phyloP scores from a whole-genome alignment of 1,284 basidiomycete genomes.

The Malassezia vespertilionis region DNA sequence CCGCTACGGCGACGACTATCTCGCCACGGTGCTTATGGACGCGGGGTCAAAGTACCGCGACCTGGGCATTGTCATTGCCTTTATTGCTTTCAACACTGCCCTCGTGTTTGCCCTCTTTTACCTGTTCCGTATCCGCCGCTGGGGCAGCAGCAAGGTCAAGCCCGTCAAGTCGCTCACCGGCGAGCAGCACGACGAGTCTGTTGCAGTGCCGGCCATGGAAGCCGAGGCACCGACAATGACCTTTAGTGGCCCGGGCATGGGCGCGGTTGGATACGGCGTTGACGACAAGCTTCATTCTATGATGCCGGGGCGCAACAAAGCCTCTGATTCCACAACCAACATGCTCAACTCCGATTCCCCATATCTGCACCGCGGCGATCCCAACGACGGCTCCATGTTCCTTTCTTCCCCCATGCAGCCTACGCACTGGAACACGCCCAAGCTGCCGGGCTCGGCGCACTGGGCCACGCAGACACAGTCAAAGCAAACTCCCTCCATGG shows the following conservation, averaged over 20 bases:
- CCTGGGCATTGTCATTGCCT: constrained; percentile 54
- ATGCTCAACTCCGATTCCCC: too few species aligned
- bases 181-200: not conserved
- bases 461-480: too few species aligned
- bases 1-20: constrained; percentile 55
- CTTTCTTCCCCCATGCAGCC: too few species aligned
- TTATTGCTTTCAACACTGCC: constrained; percentile 55
- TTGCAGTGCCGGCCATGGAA: constrained; percentile 9
- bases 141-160: constrained; percentile 16
- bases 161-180: not conserved
- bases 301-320: too few species aligned
- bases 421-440: too few species aligned
- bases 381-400: too few species aligned
- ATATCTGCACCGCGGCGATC: too few species aligned
- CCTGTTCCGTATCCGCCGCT: constrained; percentile 28
- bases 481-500: too few species aligned
- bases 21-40: constrained; percentile 32
- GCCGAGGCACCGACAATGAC: constrained; percentile 10
- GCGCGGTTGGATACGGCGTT: too few species aligned
- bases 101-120: constrained; percentile 32
- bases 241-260: constrained; percentile 6
- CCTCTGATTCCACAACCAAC: too few species aligned
- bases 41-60: constrained; percentile 25
- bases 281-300: too few species aligned
- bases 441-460: too few species aligned